Evolutionary conservation across 495 filamentous ascomycete species (phyloP).

Genomic region (Hypoxylon fuscum): DNA sequence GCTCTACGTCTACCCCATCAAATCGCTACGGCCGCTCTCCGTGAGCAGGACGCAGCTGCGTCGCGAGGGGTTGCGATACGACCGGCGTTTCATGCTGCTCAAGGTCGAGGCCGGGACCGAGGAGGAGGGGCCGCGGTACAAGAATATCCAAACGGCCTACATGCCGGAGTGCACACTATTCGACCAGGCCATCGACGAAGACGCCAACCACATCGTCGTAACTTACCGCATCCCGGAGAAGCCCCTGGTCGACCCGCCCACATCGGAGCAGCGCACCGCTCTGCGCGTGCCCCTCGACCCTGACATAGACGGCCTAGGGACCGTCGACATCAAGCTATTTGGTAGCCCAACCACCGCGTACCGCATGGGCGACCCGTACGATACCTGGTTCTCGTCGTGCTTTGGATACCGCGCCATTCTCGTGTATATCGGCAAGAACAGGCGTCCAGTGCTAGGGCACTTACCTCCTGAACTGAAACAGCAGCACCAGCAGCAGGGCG

Average conservation of each 20-base stretch:
- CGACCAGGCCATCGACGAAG: slow-evolving; percentile 60
- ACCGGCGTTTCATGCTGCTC: slow-evolving; percentile 82
- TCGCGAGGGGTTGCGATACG: slow-evolving; percentile 74
- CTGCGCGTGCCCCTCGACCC: slow-evolving; percentile 71
- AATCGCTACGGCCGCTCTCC: slow-evolving; percentile 74
- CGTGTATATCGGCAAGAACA: slow-evolving; percentile 72
- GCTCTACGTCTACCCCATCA: slow-evolving; percentile 91
- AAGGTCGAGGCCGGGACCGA: slow-evolving; percentile 53
- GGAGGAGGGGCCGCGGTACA: slow-evolving; percentile 39
- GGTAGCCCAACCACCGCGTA: slow-evolving; percentile 69
- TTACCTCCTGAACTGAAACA: slow-evolving; percentile 24
- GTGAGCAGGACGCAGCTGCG: slow-evolving; percentile 66
- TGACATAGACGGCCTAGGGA: slow-evolving; percentile 56
- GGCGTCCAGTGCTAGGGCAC: slow-evolving; percentile 69
- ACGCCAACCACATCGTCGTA: slow-evolving; percentile 60
- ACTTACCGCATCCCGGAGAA: slow-evolving; percentile 58
- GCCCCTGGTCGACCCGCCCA: slow-evolving; percentile 30
- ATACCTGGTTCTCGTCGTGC: slow-evolving; percentile 76
- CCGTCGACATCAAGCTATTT: slow-evolving; percentile 68
- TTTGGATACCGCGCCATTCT: slow-evolving; percentile 75
- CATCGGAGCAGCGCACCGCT: slow-evolving; percentile 21
- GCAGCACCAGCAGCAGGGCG: slow-evolving; percentile 5
- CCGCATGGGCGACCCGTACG: slow-evolving; percentile 71
- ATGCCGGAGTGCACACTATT: slow-evolving; percentile 76
- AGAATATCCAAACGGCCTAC: slow-evolving; percentile 72